Conservation (phyloP, 345 rosid species). For the Pistacia atlantica region DNA sequence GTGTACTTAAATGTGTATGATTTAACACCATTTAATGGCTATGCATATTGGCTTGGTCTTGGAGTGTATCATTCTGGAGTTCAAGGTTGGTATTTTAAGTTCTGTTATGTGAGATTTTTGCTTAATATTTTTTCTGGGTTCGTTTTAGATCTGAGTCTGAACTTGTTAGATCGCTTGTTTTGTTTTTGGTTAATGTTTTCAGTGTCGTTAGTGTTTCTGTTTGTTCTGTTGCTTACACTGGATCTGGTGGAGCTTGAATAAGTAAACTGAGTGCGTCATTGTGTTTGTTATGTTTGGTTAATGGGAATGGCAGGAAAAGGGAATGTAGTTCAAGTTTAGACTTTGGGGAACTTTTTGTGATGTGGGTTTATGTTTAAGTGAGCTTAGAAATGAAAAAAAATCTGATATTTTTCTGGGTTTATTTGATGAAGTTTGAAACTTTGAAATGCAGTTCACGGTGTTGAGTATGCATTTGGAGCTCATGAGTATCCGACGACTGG, state of each 20-base stretch:
- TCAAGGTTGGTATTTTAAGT: constrained; percentile 60
- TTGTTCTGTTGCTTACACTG: neutral
- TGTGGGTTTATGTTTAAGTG: neutral
- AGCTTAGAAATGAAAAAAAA: neutral
- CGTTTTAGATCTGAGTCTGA: constrained; percentile 13
- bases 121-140: constrained; percentile 5
- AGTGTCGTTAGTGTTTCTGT: neutral
- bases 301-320: constrained; percentile 16
- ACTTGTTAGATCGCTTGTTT: constrained; percentile 7
- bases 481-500: constrained; percentile 94
- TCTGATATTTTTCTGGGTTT: neutral
- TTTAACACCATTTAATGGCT: constrained; percentile 93
- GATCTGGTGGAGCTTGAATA: neutral
- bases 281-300: constrained; percentile 22
- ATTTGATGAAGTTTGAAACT: neutral
- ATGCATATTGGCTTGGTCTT: constrained; percentile 96
- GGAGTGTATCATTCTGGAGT: constrained; percentile 98
- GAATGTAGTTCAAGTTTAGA: constrained; percentile 1
- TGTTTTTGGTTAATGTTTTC: neutral
- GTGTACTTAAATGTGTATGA: constrained; percentile 95
- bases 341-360: neutral
- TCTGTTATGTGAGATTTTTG: neutral
- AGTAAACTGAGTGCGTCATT: neutral
- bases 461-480: constrained; percentile 97
- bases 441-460: constrained; percentile 72